phyloP scores from a whole-genome alignment of 2,329 filamentous ascomycete genomes.

The Talaromyces sp. region DNA sequence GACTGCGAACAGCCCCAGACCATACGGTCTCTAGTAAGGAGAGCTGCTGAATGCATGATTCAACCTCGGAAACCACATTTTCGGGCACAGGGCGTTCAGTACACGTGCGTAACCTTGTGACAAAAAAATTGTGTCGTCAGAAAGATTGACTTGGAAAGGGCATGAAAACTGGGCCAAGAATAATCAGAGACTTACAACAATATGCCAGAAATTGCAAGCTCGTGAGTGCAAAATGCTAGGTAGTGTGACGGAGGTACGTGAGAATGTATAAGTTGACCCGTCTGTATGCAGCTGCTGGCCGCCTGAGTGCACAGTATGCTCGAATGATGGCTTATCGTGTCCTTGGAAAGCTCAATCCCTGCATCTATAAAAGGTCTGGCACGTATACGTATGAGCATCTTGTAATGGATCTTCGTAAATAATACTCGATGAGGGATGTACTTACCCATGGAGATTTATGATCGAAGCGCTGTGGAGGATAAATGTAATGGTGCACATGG shows the following conservation, averaged over 20 bases:
- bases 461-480: not conserved
- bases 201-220: not conserved
- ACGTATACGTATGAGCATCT: not conserved
- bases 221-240: not conserved
- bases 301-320: not conserved
- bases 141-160: not conserved
- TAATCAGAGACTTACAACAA: not conserved
- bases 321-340: not conserved
- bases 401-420: not conserved
- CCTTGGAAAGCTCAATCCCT: not conserved
- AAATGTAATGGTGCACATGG: not conserved
- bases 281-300: not conserved
- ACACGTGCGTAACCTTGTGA: not conserved
- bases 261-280: not conserved
- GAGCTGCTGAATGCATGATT: not conserved
- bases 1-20: not conserved
- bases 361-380: not conserved
- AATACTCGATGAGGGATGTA: not conserved
- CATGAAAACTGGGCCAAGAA: not conserved
- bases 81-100: not conserved
- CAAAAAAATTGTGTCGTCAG: not conserved
- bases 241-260: not conserved
- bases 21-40: not conserved
- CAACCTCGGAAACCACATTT: not conserved
- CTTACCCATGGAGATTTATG: not conserved